Conservation (phyloP, 495 filamentous ascomycete genomes). For the Aspergillus wentii region DNA sequence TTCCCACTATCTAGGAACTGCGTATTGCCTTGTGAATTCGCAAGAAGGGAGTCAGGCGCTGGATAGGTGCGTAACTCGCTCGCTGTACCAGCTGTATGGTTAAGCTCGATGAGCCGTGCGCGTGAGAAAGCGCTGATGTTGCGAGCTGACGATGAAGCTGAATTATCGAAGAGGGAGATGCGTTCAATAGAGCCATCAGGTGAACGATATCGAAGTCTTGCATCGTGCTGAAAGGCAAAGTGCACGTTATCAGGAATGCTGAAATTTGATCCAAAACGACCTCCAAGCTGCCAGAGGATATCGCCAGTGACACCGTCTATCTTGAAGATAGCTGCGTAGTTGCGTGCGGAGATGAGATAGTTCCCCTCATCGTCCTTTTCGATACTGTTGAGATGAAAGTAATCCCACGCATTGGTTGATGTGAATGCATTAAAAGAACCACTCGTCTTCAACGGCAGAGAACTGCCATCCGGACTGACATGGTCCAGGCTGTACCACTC, state of each 20-base stretch:
- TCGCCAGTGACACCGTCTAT: too few relatives aligned
- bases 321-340: too few relatives aligned
- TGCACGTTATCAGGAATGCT: too few relatives aligned
- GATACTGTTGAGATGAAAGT: too few relatives aligned
- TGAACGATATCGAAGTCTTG: conserved; percentile 35
- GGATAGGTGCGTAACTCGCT: conserved; percentile 19
- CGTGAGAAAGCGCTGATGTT: conserved; percentile 24
- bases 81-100: conserved; percentile 33
- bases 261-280: too few relatives aligned
- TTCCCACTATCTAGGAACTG: conserved; percentile 47
- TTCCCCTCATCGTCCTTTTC: too few relatives aligned
- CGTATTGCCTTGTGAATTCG: conserved; percentile 48
- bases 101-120: conserved; percentile 41
- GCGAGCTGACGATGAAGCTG: conserved; percentile 7
- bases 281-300: too few relatives aligned
- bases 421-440: too few relatives aligned
- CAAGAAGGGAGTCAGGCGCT: conserved; percentile 34
- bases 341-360: conserved; percentile 44
- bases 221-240: conserved; percentile 53
- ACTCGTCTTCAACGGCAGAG: too few relatives aligned
- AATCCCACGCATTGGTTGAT: too few relatives aligned
- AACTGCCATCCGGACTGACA: conserved; percentile 28
- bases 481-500: conserved; percentile 31
- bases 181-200: conserved; percentile 28
- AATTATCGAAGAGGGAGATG: conserved; percentile 45